Evolutionary conservation across 2,329 filamentous ascomycete genomes (phyloP), one percentile per base, ranked within the genome.

Genomic region (Colletotrichum euphorbiae): DNA sequence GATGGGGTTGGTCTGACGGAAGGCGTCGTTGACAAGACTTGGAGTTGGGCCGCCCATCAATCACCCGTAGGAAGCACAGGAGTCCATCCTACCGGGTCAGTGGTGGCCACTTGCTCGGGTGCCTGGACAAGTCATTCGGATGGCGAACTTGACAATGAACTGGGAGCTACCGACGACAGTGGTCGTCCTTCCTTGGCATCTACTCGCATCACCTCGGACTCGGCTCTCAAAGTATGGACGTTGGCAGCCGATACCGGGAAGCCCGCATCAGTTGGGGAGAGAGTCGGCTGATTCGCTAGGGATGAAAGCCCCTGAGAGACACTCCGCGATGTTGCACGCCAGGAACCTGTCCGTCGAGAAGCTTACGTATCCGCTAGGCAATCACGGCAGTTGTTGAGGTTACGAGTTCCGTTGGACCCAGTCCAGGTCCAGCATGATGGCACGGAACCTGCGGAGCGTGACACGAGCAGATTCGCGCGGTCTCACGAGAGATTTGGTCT

Each of bases 31-130:
- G 73, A 78, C 28, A 80, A 82, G 3, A 76, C 80, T 0, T 88
- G 86, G 85, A 73, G 75, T n/a, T 89, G 85, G 83, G 72, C 78
- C 19, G 81, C 81, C 0, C 82, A 86, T 65, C 74, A 74, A 5
- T 80, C 83, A 1, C 81, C 85, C 0, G 78, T 89, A 0, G 84
- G 85, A 8, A 83, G 82, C 46, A 79, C 84, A 7, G 78, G 80
- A 13, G 74, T 89, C 64, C 87, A 89, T 71, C 75, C 77, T 4
- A 85, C 84, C 69, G 87, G 87, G 2, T 84, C 86, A 0, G 87
- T 89, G 1, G 77, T 83, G 15, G 87, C 84, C 19, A 89, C 86
- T 0, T 88, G 85, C 72, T 85, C 85, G 0, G 87, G 87, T 2
- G 83, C 83, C 2, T 89, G 86, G 86, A 77, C 77, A 15, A 78